Evolutionary conservation across 2,329 filamentous ascomycete species (phyloP).

Genomic region (Sphaerulina populicola): DNA sequence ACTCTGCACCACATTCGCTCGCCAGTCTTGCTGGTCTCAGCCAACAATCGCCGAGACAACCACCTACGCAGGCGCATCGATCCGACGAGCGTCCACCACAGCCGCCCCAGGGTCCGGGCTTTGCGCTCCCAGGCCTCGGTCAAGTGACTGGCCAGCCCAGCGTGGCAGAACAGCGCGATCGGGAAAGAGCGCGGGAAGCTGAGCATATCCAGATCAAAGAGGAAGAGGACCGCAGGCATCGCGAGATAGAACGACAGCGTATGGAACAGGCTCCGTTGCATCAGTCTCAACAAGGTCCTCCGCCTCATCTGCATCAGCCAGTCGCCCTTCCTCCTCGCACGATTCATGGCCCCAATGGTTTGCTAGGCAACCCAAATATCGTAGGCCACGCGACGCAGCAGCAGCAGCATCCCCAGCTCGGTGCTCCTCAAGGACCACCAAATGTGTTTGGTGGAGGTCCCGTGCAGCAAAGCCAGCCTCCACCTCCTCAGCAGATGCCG

Average conservation of each 20-base stretch:
- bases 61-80: slow-evolving; percentile 23
- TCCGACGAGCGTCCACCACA: slow-evolving; percentile 28
- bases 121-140: slow-evolving; percentile 39
- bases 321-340: slow-evolving; percentile 70
- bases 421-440: slow-evolving; percentile 52
- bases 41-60: slow-evolving; percentile 38
- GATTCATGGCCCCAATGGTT: slow-evolving; percentile 85
- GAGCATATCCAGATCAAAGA: slow-evolving; percentile 50
- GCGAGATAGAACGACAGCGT: slow-evolving; percentile 57
- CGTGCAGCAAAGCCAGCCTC: slow-evolving; percentile 52
- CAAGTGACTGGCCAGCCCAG: slow-evolving; percentile 38
- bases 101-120: slow-evolving; percentile 34
- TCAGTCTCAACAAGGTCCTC: slow-evolving; percentile 71
- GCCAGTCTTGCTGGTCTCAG: slow-evolving; percentile 40
- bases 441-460: slow-evolving; percentile 65
- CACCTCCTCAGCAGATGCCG: slow-evolving; percentile 44
- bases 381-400: slow-evolving; percentile 32
- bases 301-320: slow-evolving; percentile 87
- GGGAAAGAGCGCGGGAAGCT: slow-evolving; percentile 45
- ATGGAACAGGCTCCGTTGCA: slow-evolving; percentile 64
- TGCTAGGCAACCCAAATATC: slow-evolving; percentile 56
- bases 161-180: slow-evolving; percentile 35
- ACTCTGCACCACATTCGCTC: slow-evolving; percentile 38
- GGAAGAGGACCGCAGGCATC: slow-evolving; percentile 54
- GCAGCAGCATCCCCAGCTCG: slow-evolving; percentile 44